A percentile compares a stretch with the other conserved stretches of the same genome.
phyloP scores from a whole-genome alignment of 495 filamentous ascomycete genomes.

The Penicillium paxilli region DNA sequence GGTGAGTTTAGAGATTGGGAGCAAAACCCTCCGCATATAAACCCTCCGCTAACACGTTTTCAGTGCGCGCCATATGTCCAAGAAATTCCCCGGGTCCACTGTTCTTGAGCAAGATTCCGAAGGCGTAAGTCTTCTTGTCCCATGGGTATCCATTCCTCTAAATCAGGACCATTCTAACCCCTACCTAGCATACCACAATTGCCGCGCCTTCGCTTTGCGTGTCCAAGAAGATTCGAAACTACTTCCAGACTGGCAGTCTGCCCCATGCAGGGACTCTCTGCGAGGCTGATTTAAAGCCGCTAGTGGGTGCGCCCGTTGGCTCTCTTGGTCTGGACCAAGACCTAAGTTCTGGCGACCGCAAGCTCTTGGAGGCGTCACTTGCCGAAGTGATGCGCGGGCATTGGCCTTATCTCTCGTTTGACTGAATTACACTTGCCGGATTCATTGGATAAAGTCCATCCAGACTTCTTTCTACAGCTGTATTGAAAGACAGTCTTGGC shows the following conservation, averaged over 20 bases:
- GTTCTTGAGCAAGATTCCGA: constrained; percentile 54
- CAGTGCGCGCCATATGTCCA: constrained; percentile 52
- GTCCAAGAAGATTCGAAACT: constrained; percentile 40
- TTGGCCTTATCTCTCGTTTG: background rate
- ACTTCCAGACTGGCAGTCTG: constrained; percentile 49
- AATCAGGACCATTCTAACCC: background rate
- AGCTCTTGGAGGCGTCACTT: constrained; percentile 22
- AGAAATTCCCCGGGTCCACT: constrained; percentile 51
- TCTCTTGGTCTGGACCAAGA: background rate
- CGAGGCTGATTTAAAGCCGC: constrained; percentile 33
- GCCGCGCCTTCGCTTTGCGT: constrained; percentile 50
- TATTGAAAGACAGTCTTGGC: no score
- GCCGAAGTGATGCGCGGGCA: constrained; percentile 17
- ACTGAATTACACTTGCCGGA: no score
- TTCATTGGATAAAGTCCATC: no score
- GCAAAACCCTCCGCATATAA: background rate
- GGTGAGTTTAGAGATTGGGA: constrained; percentile 16
- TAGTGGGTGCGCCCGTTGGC: constrained; percentile 18
- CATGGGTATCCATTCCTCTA: background rate
- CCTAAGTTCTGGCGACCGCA: constrained; percentile 14
- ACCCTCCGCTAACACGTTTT: constrained; percentile 5
- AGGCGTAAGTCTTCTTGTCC: constrained; percentile 44
- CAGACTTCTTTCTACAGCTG: no score
- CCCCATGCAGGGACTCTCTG: constrained; percentile 45
- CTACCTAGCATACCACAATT: constrained; percentile 44